Evolutionary conservation across 371 early-diverging fungal species (phyloP).

Genomic region (Mucor piriformis): DNA sequence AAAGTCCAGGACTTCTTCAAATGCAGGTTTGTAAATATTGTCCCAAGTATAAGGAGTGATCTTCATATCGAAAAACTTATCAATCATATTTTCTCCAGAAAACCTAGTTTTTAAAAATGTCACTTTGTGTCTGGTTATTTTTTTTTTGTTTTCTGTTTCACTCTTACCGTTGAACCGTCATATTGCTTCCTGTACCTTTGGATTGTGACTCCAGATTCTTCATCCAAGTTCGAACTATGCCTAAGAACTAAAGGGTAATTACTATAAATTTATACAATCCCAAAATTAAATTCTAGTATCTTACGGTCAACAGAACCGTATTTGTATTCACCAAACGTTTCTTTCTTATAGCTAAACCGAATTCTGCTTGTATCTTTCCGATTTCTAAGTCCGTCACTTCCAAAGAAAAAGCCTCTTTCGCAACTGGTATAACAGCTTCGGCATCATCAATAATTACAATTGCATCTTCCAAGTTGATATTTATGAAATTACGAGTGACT

Average conservation of each 20-base stretch:
- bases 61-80: constrained; percentile 25
- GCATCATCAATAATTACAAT: constrained; percentile 91
- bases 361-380: background rate
- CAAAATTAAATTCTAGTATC: too few species aligned
- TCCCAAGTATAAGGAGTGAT: constrained; percentile 13
- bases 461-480: constrained; percentile 58
- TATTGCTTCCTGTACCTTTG: too few species aligned
- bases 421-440: constrained; percentile 59
- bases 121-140: too few species aligned
- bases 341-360: background rate
- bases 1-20: too few species aligned
- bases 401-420: constrained; percentile 53
- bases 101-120: constrained; percentile 2
- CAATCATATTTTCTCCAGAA: constrained; percentile 37
- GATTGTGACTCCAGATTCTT: background rate
- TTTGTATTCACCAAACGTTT: background rate
- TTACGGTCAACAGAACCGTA: background rate
- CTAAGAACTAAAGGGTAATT: background rate
- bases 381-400: constrained; percentile 26
- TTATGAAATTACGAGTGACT: constrained; percentile 57
- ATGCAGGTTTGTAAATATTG: too few species aligned
- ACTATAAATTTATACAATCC: too few species aligned
- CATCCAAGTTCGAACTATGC: background rate
- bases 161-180: background rate
- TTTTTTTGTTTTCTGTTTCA: background rate